Conservation (phyloP, 257 asterid genomes). For the Avicennia marina region DNA sequence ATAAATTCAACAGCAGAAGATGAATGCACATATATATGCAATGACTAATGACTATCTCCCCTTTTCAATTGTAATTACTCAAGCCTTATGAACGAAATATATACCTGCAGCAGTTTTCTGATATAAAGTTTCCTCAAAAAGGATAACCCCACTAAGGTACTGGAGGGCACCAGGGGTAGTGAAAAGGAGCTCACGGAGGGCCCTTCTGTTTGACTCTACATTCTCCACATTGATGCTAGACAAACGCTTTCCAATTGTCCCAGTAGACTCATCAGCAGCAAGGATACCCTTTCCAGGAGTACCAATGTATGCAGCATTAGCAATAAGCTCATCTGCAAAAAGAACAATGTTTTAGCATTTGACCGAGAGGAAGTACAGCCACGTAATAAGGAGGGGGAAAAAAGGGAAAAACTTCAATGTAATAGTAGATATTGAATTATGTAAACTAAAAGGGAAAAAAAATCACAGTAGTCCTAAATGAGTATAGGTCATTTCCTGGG, state of each 20-base stretch:
- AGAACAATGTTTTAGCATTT: not conserved
- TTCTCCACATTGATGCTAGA: constrained; percentile 81
- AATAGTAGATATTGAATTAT: not conserved
- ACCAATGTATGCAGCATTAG: constrained; percentile 74
- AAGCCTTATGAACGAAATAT: not conserved
- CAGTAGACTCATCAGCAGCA: constrained; percentile 96
- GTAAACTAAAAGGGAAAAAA: too few species aligned
- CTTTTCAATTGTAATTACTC: not conserved
- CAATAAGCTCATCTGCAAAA: constrained; percentile 74
- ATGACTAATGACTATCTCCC: not conserved
- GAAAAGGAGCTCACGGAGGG: constrained; percentile 84
- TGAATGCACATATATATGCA: not conserved
- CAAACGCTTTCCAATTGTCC: constrained; percentile 86
- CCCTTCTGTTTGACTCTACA: constrained; percentile 71
- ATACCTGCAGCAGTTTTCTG: constrained; percentile 83
- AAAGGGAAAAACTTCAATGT: not conserved
- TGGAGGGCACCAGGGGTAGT: constrained; percentile 75
- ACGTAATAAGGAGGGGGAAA: not conserved
- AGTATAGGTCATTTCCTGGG: not conserved
- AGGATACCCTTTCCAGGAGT: constrained; percentile 95
- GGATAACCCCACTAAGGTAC: constrained; percentile 80
- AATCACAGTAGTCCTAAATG: too few species aligned
- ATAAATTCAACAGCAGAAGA: not conserved
- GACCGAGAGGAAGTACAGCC: not conserved
- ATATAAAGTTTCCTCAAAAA: constrained; percentile 84